Evolutionary conservation across 352 stramenopile genomes (phyloP).

Genomic region (Phytophthora ohioensis): DNA sequence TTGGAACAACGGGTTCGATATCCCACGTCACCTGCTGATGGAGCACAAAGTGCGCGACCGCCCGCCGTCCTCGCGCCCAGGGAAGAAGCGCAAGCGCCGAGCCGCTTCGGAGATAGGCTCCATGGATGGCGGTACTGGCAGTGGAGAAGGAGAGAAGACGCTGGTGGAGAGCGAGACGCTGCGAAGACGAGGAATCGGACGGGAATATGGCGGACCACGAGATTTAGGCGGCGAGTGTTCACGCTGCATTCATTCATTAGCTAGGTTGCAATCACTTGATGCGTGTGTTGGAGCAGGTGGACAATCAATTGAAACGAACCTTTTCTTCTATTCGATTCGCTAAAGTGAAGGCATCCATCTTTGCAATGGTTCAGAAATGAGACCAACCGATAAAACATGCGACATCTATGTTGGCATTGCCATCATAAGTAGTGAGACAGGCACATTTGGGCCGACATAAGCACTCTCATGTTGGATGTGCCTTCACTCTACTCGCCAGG

Average conservation of each 20-base stretch:
- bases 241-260: too few species aligned
- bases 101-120: neutral
- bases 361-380: constrained; percentile 7
- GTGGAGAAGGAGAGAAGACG: neutral
- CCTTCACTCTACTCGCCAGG: neutral
- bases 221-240: too few species aligned
- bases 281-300: too few species aligned
- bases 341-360: neutral
- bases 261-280: too few species aligned
- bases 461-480: constrained; percentile 10
- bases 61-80: neutral
- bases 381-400: constrained; percentile 6
- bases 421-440: neutral
- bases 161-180: too few species aligned
- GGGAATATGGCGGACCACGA: neutral
- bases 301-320: neutral
- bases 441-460: constrained; percentile 3
- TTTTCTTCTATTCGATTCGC: neutral
- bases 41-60: constrained; percentile 12
- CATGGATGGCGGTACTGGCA: neutral
- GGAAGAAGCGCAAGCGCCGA: constrained; percentile 18
- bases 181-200: neutral
- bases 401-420: neutral
- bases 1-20: constrained; percentile 15
- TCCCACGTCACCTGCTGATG: neutral